Evolutionary conservation across 108 stramenopile genomes (phyloP).

Genomic region (Asterionellopsis glacialis): DNA sequence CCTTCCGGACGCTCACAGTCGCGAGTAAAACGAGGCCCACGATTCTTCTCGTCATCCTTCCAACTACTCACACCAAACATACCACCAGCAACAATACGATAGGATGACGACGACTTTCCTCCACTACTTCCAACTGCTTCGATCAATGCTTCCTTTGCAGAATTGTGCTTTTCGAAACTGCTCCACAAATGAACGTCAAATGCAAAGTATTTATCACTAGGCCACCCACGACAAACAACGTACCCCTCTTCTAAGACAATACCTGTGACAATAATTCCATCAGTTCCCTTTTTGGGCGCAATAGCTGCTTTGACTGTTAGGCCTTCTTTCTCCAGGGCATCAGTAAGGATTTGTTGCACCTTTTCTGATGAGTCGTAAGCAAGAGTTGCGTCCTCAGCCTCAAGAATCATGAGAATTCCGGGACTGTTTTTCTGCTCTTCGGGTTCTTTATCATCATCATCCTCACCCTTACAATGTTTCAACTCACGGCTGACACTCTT

Average conservation of each 20-base stretch:
- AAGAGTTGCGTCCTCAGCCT: slow-evolving; percentile 51
- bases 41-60: slow-evolving; percentile 67
- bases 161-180: slow-evolving; percentile 36
- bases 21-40: slow-evolving; percentile 48
- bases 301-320: slow-evolving; percentile 25
- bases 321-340: slow-evolving; percentile 31
- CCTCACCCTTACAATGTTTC: slow-evolving; percentile 34
- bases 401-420: slow-evolving; percentile 68
- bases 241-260: slow-evolving; percentile 61
- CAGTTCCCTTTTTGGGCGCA: slow-evolving; percentile 21
- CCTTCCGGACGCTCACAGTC: slow-evolving; percentile 1
- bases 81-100: slow-evolving; percentile 74
- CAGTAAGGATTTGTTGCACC: slow-evolving; percentile 14
- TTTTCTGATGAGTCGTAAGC: slow-evolving; percentile 13
- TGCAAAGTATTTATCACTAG: slow-evolving; percentile 49
- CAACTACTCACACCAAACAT: slow-evolving; percentile 75
- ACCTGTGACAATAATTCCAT: slow-evolving; percentile 7
- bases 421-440: slow-evolving; percentile 47
- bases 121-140: slow-evolving; percentile 23
- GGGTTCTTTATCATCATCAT: slow-evolving; percentile 26
- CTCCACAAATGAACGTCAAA: slow-evolving; percentile 61
- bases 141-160: slow-evolving; percentile 26
- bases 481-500: slow-evolving; percentile 35
- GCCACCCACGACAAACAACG: slow-evolving; percentile 46
- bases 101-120: slow-evolving; percentile 29